Percentiles rank a stretch among this genome's conserved stretches.
Conservation (phyloP, 2,329 filamentous ascomycete genomes). For the Nigrospora oryzae region DNA sequence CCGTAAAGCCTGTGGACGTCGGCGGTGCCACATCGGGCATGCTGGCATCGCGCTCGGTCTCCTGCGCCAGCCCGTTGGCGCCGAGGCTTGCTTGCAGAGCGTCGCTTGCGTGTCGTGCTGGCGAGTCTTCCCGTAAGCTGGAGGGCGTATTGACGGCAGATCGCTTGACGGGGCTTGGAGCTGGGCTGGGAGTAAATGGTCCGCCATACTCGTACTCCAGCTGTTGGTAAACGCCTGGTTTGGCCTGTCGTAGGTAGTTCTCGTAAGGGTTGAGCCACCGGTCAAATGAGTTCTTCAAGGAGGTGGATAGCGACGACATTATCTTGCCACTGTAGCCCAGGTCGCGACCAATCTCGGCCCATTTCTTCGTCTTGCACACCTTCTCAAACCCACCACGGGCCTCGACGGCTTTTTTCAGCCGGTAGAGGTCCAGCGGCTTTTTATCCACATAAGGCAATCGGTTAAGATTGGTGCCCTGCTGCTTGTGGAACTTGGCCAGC, state of each 20-base stretch:
- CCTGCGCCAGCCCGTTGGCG: constrained; percentile 30
- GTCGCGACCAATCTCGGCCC: constrained; percentile 96
- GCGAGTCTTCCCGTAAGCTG: constrained; percentile 55
- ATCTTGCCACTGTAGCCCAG: constrained; percentile 98
- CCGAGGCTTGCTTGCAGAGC: constrained; percentile 38
- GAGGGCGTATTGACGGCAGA: constrained; percentile 52
- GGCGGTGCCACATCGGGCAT: constrained; percentile 36
- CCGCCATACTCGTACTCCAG: constrained; percentile 89
- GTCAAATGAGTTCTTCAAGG: constrained; percentile 95
- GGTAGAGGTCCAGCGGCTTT: constrained; percentile 89
- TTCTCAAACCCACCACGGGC: constrained; percentile 89
- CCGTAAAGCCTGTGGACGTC: constrained; percentile 49
- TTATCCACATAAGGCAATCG: constrained; percentile 96
- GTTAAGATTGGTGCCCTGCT: constrained; percentile 88
- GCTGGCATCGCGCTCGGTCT: constrained; percentile 37
- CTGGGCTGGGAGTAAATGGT: constrained; percentile 70
- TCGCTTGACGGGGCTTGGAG: constrained; percentile 62
- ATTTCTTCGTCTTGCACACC: constrained; percentile 97
- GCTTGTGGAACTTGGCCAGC: constrained; percentile 91
- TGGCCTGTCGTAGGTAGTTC: constrained; percentile 82
- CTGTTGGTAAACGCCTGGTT: constrained; percentile 94
- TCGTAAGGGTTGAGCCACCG: constrained; percentile 96
- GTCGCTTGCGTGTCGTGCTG: constrained; percentile 50
- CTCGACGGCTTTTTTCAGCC: constrained; percentile 94
- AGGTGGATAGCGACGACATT: constrained; percentile 97